A percentile compares a stretch with the other conserved stretches of the same genome.
Conservation (phyloP, 805 yeast genomes). For the Wickerhamiella domercqiae region DNA sequence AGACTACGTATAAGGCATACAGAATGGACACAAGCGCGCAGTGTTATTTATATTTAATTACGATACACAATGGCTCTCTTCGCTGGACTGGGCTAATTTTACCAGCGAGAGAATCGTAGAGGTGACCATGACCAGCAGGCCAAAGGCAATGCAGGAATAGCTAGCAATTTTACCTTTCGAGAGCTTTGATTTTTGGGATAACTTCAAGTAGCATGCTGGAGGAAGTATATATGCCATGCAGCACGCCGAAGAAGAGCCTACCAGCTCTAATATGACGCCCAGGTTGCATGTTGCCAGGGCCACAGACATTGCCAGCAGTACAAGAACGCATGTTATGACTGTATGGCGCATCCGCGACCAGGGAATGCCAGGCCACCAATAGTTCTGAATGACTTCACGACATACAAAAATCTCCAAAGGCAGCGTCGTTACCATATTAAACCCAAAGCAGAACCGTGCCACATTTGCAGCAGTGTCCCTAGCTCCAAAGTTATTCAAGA, state of each 20-base stretch:
- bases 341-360: slow-evolving; percentile 32
- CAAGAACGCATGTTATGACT: slow-evolving; percentile 47
- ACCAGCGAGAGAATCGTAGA: slow-evolving; percentile 64
- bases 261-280: slow-evolving; percentile 77
- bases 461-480: slow-evolving; percentile 62
- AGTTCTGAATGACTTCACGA: slow-evolving; percentile 67
- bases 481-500: slow-evolving; percentile 71
- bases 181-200: slow-evolving; percentile 30
- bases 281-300: slow-evolving; percentile 71
- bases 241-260: slow-evolving; percentile 88
- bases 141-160: slow-evolving; percentile 51
- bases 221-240: slow-evolving; percentile 86
- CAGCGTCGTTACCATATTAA: slow-evolving; percentile 82
- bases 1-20: too few relatives aligned
- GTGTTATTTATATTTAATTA: neutral
- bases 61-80: slow-evolving; percentile 1
- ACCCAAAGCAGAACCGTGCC: slow-evolving; percentile 81
- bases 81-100: slow-evolving; percentile 23
- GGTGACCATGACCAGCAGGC: slow-evolving; percentile 58
- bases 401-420: slow-evolving; percentile 86
- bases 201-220: slow-evolving; percentile 61
- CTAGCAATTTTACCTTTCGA: slow-evolving; percentile 37
- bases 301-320: slow-evolving; percentile 55
- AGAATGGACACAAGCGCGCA: too few relatives aligned
- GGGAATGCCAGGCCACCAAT: slow-evolving; percentile 25